Evolutionary conservation across 1,284 basidiomycete species (phyloP), one percentile per base, ranked within the genome.

Genomic region (Phylloboletellus chloephorus): DNA sequence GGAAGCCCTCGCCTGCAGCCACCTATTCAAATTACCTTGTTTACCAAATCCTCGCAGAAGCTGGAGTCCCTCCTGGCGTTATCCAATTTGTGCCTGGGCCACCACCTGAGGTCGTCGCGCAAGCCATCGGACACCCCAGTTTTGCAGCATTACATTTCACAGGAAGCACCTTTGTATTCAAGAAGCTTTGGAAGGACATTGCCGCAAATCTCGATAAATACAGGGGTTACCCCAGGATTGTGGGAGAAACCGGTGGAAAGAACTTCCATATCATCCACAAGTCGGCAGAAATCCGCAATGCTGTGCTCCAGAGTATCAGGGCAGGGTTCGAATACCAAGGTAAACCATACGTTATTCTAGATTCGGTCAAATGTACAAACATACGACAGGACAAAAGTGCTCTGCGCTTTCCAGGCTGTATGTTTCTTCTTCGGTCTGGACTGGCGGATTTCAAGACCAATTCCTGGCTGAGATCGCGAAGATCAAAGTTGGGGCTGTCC

Each of bases 241-340:
- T 98, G 9, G 94, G 94, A 22, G 94, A 98, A 73, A 94, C 91
- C 8, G 90, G 93, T 41, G 94, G 95, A 48, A 98, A 98, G 76
- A 98, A 98, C 74, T 98, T 95, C 76, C 95, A 98, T 70, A 58
- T 98, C 43, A 73, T 98, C 37, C 95, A 98, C 67, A 73, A 79
- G 41, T 84, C 82, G 11, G 94, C 94, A 37, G 88, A 96, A 56
- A 69, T 95, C 44, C 76, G 75, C 61, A 90, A 92, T 49, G 90
- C 94, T 23, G 95, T 91, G 38, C 60, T 88, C 38, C 95, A 98
- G 71, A 82, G 77, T 41, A 78, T 98, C 53, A 79, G 95, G 44
- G 89, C 76, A 16, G 94, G 84, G 0, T 98, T 97, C 65, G 95
- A 99, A 68, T 99, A 98, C 67, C 92, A 94, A 69, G 94, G 91